phyloP scores from a whole-genome alignment of 2,329 filamentous ascomycete genomes.

The Colletotrichum trifolii region DNA sequence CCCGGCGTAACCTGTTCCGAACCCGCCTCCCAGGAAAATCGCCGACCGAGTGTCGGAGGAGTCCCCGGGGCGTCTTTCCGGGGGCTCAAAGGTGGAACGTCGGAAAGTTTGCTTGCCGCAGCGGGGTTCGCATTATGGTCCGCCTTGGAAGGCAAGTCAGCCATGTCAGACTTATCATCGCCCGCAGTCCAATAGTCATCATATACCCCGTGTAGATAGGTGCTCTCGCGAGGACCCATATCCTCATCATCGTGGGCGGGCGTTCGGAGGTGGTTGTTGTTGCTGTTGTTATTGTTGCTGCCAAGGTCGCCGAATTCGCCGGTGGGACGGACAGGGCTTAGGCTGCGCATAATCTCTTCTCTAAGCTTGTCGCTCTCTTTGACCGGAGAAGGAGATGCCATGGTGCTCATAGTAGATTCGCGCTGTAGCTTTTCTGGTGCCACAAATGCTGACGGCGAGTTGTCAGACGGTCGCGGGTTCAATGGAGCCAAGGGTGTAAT shows the following conservation, averaged over 20 bases:
- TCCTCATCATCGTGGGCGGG: constrained; percentile 3
- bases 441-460: constrained; percentile 47
- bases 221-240: constrained; percentile 61
- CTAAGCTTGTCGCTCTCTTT: constrained; percentile 78
- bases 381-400: constrained; percentile 62
- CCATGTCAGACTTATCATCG: constrained; percentile 50
- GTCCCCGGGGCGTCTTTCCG: constrained; percentile 32
- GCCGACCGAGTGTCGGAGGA: constrained; percentile 35
- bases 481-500: constrained; percentile 35
- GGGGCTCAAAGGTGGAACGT: constrained; percentile 34
- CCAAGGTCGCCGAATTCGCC: constrained; percentile 29
- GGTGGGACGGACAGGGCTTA: constrained; percentile 61
- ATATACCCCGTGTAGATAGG: constrained; percentile 73
- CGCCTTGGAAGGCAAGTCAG: constrained; percentile 13
- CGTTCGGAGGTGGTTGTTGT: constrained; percentile 6
- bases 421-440: constrained; percentile 51
- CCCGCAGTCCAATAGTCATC: constrained; percentile 72
- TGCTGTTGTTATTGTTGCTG: neutral
- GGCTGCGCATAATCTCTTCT: constrained; percentile 79
- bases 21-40: constrained; percentile 57
- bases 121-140: neutral
- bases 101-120: constrained; percentile 8
- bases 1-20: constrained; percentile 38
- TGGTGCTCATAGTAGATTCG: constrained; percentile 58
- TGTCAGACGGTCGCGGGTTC: constrained; percentile 36